These are phyloP conservation scores for Arthrobotrys musiformis DNA, from an alignment of 2,329 filamentous ascomycete species.

Conservation along the genomic window DNA sequence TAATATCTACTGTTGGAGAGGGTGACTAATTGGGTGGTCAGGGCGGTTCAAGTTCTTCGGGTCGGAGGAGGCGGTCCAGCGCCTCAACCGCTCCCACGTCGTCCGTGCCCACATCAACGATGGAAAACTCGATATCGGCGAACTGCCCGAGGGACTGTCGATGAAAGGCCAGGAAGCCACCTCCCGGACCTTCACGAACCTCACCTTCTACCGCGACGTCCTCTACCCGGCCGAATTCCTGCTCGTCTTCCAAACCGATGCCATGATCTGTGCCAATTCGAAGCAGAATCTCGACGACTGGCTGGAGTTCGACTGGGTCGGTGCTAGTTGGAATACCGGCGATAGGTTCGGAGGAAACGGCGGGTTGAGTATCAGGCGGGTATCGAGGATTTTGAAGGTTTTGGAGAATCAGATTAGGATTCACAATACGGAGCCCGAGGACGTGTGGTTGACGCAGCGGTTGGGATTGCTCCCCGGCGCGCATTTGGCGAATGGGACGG, in stretches of 20 bases:
- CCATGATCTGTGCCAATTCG: slow-evolving; percentile 69
- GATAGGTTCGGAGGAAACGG: slow-evolving; percentile 68
- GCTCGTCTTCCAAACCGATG: slow-evolving; percentile 69
- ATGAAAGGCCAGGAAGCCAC: slow-evolving; percentile 68
- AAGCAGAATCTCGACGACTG: slow-evolving; percentile 66
- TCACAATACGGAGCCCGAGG: slow-evolving; percentile 66
- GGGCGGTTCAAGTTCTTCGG: slow-evolving; percentile 65
- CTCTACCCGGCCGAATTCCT: slow-evolving; percentile 66
- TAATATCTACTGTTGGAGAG: background rate
- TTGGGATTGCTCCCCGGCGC: slow-evolving; percentile 67
- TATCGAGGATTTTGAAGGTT: slow-evolving; percentile 68
- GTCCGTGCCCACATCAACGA: slow-evolving; percentile 54
- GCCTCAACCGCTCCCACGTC: slow-evolving; percentile 60
- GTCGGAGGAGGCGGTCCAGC: slow-evolving; percentile 65
- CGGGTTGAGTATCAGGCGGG: slow-evolving; percentile 68
- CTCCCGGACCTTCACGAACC: slow-evolving; percentile 68
- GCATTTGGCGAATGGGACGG: slow-evolving; percentile 68
- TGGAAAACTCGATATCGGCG: slow-evolving; percentile 64
- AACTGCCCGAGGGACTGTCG: slow-evolving; percentile 68
- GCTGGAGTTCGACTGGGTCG: slow-evolving; percentile 69
- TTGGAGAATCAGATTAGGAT: slow-evolving; percentile 66
- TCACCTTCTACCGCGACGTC: slow-evolving; percentile 65
- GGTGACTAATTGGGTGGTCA: too few species aligned
- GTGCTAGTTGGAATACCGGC: slow-evolving; percentile 65
- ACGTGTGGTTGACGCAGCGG: slow-evolving; percentile 69